Conservation (phyloP, 116 monocot genomes). For the Trichopus zeylanicus region DNA sequence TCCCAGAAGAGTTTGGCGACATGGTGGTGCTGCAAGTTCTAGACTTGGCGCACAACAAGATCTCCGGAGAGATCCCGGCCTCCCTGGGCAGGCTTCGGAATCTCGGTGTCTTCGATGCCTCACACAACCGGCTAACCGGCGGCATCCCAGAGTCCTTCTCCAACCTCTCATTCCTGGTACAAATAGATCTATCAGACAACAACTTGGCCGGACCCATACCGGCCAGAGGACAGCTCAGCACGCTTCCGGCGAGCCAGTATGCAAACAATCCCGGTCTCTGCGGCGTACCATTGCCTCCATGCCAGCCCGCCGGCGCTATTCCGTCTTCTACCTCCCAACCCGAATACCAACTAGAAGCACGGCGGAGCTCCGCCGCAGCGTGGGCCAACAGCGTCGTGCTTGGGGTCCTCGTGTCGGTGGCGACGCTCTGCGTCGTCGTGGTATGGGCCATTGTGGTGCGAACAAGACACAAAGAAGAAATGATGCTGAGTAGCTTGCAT, state of each 20-base stretch:
- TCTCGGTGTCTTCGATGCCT: slow-evolving; percentile 71
- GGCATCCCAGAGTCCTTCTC: slow-evolving; percentile 63
- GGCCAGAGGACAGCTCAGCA: slow-evolving; percentile 66
- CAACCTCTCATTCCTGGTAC: slow-evolving; percentile 63
- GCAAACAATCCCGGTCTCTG: slow-evolving; percentile 75
- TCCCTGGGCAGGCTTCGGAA: slow-evolving; percentile 49
- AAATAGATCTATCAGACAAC: slow-evolving; percentile 73
- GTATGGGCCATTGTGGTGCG: slow-evolving; percentile 30
- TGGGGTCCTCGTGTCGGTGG: slow-evolving; percentile 36
- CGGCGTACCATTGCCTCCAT: slow-evolving; percentile 58
- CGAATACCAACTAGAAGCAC: not conserved
- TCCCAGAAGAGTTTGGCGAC: slow-evolving; percentile 62
- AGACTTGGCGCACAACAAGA: slow-evolving; percentile 58
- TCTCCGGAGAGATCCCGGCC: slow-evolving; percentile 58
- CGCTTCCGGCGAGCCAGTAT: slow-evolving; percentile 68
- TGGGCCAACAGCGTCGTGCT: slow-evolving; percentile 48
- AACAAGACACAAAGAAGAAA: slow-evolving; percentile 28
- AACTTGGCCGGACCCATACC: slow-evolving; percentile 59
- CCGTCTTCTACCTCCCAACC: slow-evolving; percentile 10
- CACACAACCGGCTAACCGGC: slow-evolving; percentile 52
- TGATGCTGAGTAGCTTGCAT: slow-evolving; percentile 55
- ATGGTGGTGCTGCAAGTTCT: slow-evolving; percentile 77
- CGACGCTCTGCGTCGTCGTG: slow-evolving; percentile 23
- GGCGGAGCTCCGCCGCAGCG: slow-evolving; percentile 3
- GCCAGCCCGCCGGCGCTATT: slow-evolving; percentile 14